Percentiles rank a stretch among this genome's conserved stretches.
Conservation (phyloP, 768 basidiomycete species). For the Rickenella mellea region DNA sequence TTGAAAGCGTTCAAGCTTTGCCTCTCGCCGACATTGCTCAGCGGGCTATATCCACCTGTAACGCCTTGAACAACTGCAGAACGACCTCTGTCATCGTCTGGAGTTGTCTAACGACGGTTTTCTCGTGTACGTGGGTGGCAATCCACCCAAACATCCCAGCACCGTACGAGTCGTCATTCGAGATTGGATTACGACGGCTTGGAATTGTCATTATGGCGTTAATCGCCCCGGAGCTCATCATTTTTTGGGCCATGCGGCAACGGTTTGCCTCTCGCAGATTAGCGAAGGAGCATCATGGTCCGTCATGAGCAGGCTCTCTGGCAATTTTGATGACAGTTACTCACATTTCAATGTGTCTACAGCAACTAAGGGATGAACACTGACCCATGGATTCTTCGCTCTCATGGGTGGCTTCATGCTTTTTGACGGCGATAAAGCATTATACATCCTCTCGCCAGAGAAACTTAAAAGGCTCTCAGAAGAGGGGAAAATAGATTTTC, state of each 20-base stretch:
- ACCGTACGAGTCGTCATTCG: conserved; percentile 5
- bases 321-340: conserved; percentile 80
- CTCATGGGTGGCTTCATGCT: conserved; percentile 1
- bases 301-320: conserved; percentile 66
- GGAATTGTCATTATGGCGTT: conserved; percentile 14
- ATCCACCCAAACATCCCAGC: conserved; percentile 21
- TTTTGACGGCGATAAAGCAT: background rate
- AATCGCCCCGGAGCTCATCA: conserved; percentile 20
- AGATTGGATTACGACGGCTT: conserved; percentile 5
- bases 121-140: conserved; percentile 20
- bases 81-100: conserved; percentile 12
- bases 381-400: conserved; percentile 1
- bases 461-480: background rate
- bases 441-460: background rate
- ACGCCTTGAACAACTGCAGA: conserved; percentile 5
- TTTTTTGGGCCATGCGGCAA: conserved; percentile 18
- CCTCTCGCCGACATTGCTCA: too few relatives aligned
- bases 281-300: conserved; percentile 37
- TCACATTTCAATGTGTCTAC: background rate
- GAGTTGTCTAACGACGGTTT: conserved; percentile 18
- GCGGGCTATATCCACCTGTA: too few relatives aligned
- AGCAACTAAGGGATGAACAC: background rate
- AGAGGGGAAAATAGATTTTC: background rate
- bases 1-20: too few relatives aligned
- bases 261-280: background rate